Evolutionary conservation across 495 filamentous ascomycete genomes (phyloP), one percentile per base, ranked within the genome.

Genomic region (Tuber borchii): DNA sequence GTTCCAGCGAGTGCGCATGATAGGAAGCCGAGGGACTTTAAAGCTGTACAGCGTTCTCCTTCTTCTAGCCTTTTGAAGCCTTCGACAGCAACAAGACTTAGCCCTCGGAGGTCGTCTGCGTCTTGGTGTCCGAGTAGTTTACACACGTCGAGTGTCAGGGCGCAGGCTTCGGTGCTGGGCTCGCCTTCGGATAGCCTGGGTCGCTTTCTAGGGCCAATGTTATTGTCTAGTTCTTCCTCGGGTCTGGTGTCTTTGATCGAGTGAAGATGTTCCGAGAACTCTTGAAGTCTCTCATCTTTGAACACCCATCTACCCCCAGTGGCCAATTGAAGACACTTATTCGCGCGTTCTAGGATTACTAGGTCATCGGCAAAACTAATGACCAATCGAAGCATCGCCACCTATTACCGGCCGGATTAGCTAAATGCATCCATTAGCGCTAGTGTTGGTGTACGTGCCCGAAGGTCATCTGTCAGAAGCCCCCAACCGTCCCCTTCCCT

Each of bases 1-100:
- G 83, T 83, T 14, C 83, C 83, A 76, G 77, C 82, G 22, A 84
- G 80, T 71, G 84, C 85, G 83, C 87, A 89, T 26, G 86, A 82
- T 65, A 88, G 78, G 61, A 83, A 83, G 56, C 84, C 84, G 9
- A 89, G 76, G 45, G 76, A 77, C 26, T 83, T 71, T 68, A 84
- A 65, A 77, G 80, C 73, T 68, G 68, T 79, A 65, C 78, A 81
- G 42, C 77, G 76, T 37, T 81, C 76, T 22, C 61, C 44, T 71
- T 83, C 79, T 10, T 73, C 45, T n/a, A 79, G 71, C 68, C 76
- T 83, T 16, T 73, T 71, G 56, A 83, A 83, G 26, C 76, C 76
- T 75, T 73, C 72, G 14, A 73, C 20, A 71, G 79, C 78, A 39
- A 83, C 74, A 26, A 43, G 39, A 71, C 74, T 72, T 46, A 83